Evolutionary conservation across 2,329 filamentous ascomycete genomes (phyloP), one percentile per base, ranked within the genome.

Genomic region (Aspergillus carbonarius): DNA sequence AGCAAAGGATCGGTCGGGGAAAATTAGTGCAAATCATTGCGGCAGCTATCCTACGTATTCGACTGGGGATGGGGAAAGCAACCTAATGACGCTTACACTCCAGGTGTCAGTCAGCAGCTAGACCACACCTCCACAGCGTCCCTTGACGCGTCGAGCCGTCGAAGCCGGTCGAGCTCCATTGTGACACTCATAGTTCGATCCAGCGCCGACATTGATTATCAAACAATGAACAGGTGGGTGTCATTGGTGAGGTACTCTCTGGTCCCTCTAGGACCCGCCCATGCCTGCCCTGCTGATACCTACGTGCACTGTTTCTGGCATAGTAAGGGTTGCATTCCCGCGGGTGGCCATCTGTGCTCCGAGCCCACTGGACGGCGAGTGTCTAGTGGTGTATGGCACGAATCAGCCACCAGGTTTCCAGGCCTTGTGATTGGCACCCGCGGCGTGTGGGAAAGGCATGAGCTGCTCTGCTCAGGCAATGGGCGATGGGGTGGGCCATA

Each of bases 31-130:
- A 50, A 57, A 62, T 56, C 55, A 54, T 52, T 53, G 56, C 48
- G 37, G 32, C 40, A 48, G 55, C 59, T 61, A 55, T 60, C 47
- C 56, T 55, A 53, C 9, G 34, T 48, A 18, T 52, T 27, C 44
- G 44, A 57, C 59, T 61, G 59, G 63, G 64, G 58, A 63, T 58
- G 60, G 61, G 54, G 57, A 53, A 59, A 59, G 51, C 39, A 52
- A 37, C 60, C 60, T 64, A 66, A 74, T 75, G 73, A 75, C 72
- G 72, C 65, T 69, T 75, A 74, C 69, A 75, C 59, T 68, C 40
- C 34, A 53, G 51, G 53, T 39, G 40, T 51, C 57, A 52, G 27
- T 56, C 55, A 34, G 42, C 52, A 52, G 46, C 20, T 35, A 51
- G 42, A 46, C 34, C 34, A 12, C 25, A 54, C 30, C 20, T 46